These are phyloP conservation scores for Scheffersomyces coipomensis DNA, from an alignment of 805 yeast genomes.

Conservation along the genomic window DNA sequence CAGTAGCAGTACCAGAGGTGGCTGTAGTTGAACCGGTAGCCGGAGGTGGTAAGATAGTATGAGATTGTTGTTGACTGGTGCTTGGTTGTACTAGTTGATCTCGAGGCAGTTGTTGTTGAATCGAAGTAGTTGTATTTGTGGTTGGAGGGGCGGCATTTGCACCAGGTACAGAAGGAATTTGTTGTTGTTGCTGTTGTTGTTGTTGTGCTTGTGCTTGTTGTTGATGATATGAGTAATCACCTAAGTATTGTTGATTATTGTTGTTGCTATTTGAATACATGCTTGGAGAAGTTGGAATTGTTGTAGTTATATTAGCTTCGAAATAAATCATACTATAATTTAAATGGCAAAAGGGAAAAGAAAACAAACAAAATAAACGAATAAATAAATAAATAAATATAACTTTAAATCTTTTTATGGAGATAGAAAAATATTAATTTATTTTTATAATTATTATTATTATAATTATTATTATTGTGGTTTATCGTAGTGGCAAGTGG, in stretches of 20 bases:
- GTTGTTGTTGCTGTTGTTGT: conserved; percentile 5
- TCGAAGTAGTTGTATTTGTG: conserved; percentile 1
- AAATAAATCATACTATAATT: conserved; percentile 13
- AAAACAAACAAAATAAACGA: too few species aligned
- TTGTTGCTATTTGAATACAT: conserved; percentile 5
- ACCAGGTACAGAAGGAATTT: not conserved
- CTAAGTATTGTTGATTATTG: not conserved
- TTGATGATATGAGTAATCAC: conserved; percentile 1
- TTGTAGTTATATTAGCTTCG: conserved; percentile 17
- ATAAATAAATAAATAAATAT: too few species aligned
- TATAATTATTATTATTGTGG: too few species aligned
- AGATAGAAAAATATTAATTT: too few species aligned
- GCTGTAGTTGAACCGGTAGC: not conserved
- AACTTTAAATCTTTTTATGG: too few species aligned
- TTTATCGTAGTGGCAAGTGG: too few species aligned
- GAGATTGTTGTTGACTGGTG: conserved; percentile 1
- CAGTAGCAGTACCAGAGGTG: conserved; percentile 1
- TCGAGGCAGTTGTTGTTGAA: conserved; percentile 10
- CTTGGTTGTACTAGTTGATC: conserved; percentile 2
- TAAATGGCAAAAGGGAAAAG: too few species aligned
- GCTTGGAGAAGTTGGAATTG: conserved; percentile 8
- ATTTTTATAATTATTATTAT: too few species aligned
- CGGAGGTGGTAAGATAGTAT: conserved; percentile 4
- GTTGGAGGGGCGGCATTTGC: conserved; percentile 1
- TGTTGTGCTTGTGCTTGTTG: conserved; percentile 4